Evolutionary conservation across 2,329 filamentous ascomycete species (phyloP), one percentile per base, ranked within the genome.

Genomic region (Thermothelomyces thermophilus): DNA sequence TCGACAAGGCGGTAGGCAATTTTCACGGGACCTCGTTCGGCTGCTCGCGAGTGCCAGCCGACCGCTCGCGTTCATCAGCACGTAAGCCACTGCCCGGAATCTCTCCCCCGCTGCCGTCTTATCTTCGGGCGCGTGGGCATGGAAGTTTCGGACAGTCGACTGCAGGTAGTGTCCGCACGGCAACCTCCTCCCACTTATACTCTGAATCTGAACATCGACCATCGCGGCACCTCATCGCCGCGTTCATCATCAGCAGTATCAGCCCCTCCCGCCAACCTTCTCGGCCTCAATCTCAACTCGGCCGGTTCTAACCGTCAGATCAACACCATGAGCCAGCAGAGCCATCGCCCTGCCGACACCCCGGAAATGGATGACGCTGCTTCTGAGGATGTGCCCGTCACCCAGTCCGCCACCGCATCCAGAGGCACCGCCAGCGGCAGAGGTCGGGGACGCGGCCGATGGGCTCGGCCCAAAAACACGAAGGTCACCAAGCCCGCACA

Each of bases 391-490:
- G 31, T 40, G 11, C 34, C 50, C 11, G 20, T 22, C 35, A 19
- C 41, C 16, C 53, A 52, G 26, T 46, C 50, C 20, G 42, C 63
- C 41, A 64, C 63, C 50, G 63, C 67, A 46, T 58, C 61, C 5
- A 65, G 61, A 55, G 50, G 53, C 17, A 24, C 42, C 26, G 36
- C 53, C 34, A 55, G 55, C 40, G 61, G 60, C 55, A 65, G 68
- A 52, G 66, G 67, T 41, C 61, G 64, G 37, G 69, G 69, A 42
- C 66, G 69, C 52, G 67, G 67, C 47, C 56, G 55, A 57, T 60
- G 51, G 34, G 17, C 52, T 24, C 48, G 51, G 58, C 36, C 46
- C 39, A 60, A 50, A 33, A 56, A 42, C 41, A 52, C 50, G 47
- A 55, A 45, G 50, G 56, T 66, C 40, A 58, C 62, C 53, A 57